Evolutionary conservation across 2,329 filamentous ascomycete species (phyloP).

Genomic region (Apiospora kogelbergensis): DNA sequence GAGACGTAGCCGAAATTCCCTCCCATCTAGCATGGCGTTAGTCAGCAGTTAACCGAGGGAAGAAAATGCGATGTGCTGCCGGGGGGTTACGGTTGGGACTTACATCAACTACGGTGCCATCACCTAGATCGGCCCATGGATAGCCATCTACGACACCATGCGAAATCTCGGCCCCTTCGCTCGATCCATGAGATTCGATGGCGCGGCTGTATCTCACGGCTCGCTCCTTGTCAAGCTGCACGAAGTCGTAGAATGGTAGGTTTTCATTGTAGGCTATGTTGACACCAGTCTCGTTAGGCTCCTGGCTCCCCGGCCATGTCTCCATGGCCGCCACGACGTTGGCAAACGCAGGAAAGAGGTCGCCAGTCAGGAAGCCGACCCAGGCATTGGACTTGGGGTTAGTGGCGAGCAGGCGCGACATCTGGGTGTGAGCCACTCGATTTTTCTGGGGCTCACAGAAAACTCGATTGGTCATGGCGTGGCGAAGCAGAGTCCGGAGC

Average conservation of each 20-base stretch:
- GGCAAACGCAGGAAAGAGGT: background rate
- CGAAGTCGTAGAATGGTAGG: slow-evolving; percentile 4
- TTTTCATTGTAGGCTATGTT: slow-evolving; percentile 4
- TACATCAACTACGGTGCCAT: slow-evolving; percentile 7
- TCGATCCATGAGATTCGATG: background rate
- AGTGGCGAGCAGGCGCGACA: background rate
- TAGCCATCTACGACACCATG: slow-evolving; percentile 7
- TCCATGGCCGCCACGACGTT: background rate
- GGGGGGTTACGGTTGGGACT: background rate
- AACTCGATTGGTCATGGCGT: background rate
- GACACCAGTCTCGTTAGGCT: slow-evolving; percentile 3
- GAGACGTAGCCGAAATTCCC: slow-evolving; percentile 14
- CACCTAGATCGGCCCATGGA: background rate
- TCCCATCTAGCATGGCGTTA: slow-evolving; percentile 1
- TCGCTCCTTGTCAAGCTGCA: background rate
- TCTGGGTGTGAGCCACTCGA: background rate
- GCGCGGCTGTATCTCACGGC: slow-evolving; percentile 3
- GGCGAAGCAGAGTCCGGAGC: background rate
- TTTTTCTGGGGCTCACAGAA: background rate
- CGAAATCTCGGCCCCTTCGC: background rate
- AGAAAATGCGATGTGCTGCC: background rate
- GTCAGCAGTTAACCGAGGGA: background rate
- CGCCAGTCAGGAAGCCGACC: slow-evolving; percentile 1
- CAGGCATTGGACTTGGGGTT: background rate
- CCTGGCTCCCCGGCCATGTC: background rate